phyloP scores from a whole-genome alignment of 208 protist species.

The Leptomonas pyrrhocoris region DNA sequence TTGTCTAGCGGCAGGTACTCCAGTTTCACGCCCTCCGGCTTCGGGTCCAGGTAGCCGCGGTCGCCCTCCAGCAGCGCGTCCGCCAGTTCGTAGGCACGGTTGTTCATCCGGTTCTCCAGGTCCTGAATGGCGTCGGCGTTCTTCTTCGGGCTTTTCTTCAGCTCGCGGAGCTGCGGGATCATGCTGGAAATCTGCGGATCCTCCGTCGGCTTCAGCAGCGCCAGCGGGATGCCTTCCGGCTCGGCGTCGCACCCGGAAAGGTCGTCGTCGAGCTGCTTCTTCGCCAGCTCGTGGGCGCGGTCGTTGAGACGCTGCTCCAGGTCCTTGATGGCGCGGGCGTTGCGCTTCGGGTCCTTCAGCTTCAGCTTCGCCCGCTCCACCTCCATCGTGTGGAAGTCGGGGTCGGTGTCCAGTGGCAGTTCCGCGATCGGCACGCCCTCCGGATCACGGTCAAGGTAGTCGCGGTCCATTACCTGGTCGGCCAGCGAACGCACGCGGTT shows the following conservation, averaged over 20 bases:
- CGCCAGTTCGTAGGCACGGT: constrained; percentile 74
- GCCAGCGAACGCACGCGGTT: constrained; percentile 55
- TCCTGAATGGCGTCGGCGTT: constrained; percentile 43
- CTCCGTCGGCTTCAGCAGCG: constrained; percentile 53
- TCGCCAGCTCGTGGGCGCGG: constrained; percentile 73
- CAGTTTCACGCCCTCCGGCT: constrained; percentile 67
- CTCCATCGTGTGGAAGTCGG: constrained; percentile 61
- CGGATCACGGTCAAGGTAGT: constrained; percentile 72
- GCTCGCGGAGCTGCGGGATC: constrained; percentile 68
- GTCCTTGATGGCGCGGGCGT: constrained; percentile 44
- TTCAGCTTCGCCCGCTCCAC: constrained; percentile 75
- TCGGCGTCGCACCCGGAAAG: constrained; percentile 55
- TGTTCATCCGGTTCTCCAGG: constrained; percentile 80
- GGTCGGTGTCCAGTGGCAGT: constrained; percentile 56
- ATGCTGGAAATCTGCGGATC: constrained; percentile 57
- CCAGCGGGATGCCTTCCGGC: constrained; percentile 75
- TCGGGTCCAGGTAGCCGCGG: constrained; percentile 72
- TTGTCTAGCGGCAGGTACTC: constrained; percentile 64
- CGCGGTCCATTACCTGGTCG: constrained; percentile 46
- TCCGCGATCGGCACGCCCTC: constrained; percentile 65
- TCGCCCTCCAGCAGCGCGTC: constrained; percentile 63
- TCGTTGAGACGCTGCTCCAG: constrained; percentile 77
- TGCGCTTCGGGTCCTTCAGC: constrained; percentile 60
- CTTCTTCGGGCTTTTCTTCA: constrained; percentile 50
- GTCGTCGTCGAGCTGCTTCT: constrained; percentile 58